Percentiles rank a stretch among this genome's conserved stretches.
These are phyloP conservation scores for Glaciozyma martinii DNA, from an alignment of 768 basidiomycete species.

Conservation along the genomic window DNA sequence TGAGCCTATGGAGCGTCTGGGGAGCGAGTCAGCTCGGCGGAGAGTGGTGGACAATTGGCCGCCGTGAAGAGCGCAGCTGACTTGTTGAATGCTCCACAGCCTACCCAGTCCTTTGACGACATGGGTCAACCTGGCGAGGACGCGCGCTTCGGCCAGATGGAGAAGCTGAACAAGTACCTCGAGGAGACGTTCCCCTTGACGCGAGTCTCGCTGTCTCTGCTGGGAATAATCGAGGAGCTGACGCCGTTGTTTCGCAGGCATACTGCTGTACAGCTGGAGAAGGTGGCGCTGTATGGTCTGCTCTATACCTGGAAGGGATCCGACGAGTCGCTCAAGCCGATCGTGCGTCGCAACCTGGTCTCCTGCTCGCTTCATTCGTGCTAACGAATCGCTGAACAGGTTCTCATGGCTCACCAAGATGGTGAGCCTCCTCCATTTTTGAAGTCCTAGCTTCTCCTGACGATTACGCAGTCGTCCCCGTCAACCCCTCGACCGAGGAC, in stretches of 20 bases:
- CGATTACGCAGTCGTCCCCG: slow-evolving; percentile 13
- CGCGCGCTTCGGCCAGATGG: slow-evolving; percentile 37
- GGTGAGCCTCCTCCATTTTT: neutral
- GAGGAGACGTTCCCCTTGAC: slow-evolving; percentile 53
- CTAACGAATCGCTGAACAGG: neutral
- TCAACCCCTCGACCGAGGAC: slow-evolving; percentile 8
- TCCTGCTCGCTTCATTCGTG: neutral
- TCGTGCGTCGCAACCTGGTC: slow-evolving; percentile 41
- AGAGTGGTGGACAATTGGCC: too few species aligned
- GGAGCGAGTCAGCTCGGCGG: too few species aligned
- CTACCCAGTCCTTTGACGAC: neutral
- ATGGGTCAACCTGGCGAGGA: neutral
- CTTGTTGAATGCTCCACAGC: neutral
- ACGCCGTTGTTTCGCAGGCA: slow-evolving; percentile 44
- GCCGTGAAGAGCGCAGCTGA: neutral
- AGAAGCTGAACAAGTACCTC: slow-evolving; percentile 44
- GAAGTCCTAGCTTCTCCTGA: too few species aligned
- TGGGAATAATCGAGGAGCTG: too few species aligned
- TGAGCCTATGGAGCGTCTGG: too few species aligned
- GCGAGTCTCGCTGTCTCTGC: slow-evolving; percentile 38
- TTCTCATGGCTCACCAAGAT: slow-evolving; percentile 31
- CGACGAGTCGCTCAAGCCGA: slow-evolving; percentile 55
- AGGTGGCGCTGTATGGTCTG: slow-evolving; percentile 69
- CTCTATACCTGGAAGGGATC: slow-evolving; percentile 64
- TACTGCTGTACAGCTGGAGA: slow-evolving; percentile 52